Base-by-base conservation (phyloP, 1,139 yeast genomes). In the Arxiozyma bovina region DNA sequence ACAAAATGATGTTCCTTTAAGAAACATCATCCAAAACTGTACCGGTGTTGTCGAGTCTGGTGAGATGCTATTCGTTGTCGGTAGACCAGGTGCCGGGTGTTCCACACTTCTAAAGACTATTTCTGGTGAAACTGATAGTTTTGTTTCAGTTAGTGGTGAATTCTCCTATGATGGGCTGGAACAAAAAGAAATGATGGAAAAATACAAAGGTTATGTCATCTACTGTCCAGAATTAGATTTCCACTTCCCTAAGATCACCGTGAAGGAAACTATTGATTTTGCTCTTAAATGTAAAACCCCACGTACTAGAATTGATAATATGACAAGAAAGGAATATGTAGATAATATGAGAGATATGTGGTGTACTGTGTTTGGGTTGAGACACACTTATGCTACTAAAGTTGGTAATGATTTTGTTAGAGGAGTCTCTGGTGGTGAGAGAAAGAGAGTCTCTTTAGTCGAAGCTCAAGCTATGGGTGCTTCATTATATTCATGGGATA, bases 61-160 rank as follows among this genome's bases (percentile, higher is more conserved):
- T 55, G 85, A 81, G 63, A 77, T 81, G 80, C 73, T 79, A 50
- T 72, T 81, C 58, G 85, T 81, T 4, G 74, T 82, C 50, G 87
- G 87, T 52, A 75, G 84, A 60, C 87, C 87, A 9, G 87, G 87
- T 56, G 80, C 87, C 21, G 87, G 87, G 54, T 82, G 87, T 65
- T 75, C 85, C 5, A 76, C 85, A 17, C 72, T 82, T 42, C 71
- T 82, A 62, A 78, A 79, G 62, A 71, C 82, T 48, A 60, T 81
- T 50, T 76, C 83, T 53, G 85, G 85, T 58, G 80, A 78, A 59
- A 74, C 73, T 27, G 70, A 70, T 42, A 73, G 72, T 50, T 74
- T 75, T 58, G 70, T 69, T 42, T 70, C 68, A 34, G 74, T 74
- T n/a, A 67, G 66, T 46, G 78, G 79, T 61, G 76, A 76, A 21